A percentile compares a stretch with the other conserved stretches of the same genome.
These are phyloP conservation scores for Pythium rishiriense DNA, from an alignment of 352 stramenopile species.

Conservation along the genomic window DNA sequence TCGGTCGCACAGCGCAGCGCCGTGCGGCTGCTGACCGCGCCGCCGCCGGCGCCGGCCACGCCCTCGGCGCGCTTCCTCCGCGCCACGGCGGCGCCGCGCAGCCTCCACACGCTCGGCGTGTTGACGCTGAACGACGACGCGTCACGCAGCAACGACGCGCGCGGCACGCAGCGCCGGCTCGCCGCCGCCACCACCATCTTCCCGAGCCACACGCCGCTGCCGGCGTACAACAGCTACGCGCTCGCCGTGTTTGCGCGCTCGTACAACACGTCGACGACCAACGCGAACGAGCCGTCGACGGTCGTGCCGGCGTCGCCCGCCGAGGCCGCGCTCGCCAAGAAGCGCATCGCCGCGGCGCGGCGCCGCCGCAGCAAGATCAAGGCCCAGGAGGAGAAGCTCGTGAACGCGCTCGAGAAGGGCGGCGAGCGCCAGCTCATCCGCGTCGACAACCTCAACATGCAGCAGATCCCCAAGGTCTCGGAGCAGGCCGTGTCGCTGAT, in stretches of 20 bases:
- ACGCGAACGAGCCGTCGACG: conserved; percentile 31
- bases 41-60: background rate
- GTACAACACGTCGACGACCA: conserved; percentile 44
- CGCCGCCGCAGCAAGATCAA: conserved; percentile 80
- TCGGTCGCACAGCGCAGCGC: conserved; percentile 20
- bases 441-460: conserved; percentile 68
- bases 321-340: conserved; percentile 66
- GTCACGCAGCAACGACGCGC: conserved; percentile 19
- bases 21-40: conserved; percentile 1
- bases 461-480: conserved; percentile 74
- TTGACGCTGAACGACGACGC: conserved; percentile 18
- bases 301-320: conserved; percentile 31
- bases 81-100: background rate
- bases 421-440: conserved; percentile 77
- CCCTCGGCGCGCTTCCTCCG: conserved; percentile 11
- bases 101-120: conserved; percentile 16
- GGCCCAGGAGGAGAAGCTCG: conserved; percentile 76
- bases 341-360: conserved; percentile 72
- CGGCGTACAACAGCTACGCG: conserved; percentile 25
- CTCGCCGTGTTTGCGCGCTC: conserved; percentile 37
- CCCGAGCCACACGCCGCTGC: conserved; percentile 12
- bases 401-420: conserved; percentile 76
- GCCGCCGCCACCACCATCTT: background rate
- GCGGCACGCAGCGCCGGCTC: conserved; percentile 20
- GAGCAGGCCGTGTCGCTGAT: conserved; percentile 65